A percentile compares a stretch with the other conserved stretches of the same genome.
phyloP scores from a whole-genome alignment of 2,329 filamentous ascomycete genomes.

The Rugonectria rugulosa region DNA sequence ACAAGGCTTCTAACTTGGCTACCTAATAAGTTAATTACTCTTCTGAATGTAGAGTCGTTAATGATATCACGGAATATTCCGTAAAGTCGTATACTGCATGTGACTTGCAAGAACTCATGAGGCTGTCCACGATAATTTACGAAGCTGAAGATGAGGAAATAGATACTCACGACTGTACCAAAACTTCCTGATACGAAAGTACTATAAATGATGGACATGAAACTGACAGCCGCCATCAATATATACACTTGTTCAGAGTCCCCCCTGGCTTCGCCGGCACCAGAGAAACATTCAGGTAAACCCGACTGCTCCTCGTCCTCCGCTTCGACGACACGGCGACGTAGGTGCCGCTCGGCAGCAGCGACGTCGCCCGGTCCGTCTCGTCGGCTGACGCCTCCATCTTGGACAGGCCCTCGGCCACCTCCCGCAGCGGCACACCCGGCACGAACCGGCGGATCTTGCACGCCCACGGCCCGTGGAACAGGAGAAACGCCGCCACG shows the following conservation, averaged over 20 bases:
- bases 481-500: conserved; percentile 8
- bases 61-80: too few relatives aligned
- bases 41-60: too few relatives aligned
- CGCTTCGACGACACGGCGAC: conserved; percentile 12
- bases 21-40: too few relatives aligned
- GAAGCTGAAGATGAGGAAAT: too few relatives aligned
- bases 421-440: neutral
- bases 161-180: too few relatives aligned
- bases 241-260: neutral
- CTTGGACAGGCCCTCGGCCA: conserved; percentile 7
- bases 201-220: too few relatives aligned
- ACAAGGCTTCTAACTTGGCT: too few relatives aligned
- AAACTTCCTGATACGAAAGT: too few relatives aligned
- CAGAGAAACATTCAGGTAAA: conserved; percentile 5
- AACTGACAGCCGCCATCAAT: neutral
- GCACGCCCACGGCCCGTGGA: conserved; percentile 13
- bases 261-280: conserved; percentile 3
- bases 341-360: conserved; percentile 9
- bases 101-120: too few relatives aligned
- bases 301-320: conserved; percentile 9
- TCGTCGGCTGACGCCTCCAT: neutral
- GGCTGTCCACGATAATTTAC: too few relatives aligned
- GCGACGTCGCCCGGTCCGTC: conserved; percentile 6
- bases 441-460: conserved; percentile 10
- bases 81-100: too few relatives aligned